These are phyloP conservation scores for Arthrobotrys sphaeroides DNA, from an alignment of 2,329 filamentous ascomycete species.

Conservation along the genomic window DNA sequence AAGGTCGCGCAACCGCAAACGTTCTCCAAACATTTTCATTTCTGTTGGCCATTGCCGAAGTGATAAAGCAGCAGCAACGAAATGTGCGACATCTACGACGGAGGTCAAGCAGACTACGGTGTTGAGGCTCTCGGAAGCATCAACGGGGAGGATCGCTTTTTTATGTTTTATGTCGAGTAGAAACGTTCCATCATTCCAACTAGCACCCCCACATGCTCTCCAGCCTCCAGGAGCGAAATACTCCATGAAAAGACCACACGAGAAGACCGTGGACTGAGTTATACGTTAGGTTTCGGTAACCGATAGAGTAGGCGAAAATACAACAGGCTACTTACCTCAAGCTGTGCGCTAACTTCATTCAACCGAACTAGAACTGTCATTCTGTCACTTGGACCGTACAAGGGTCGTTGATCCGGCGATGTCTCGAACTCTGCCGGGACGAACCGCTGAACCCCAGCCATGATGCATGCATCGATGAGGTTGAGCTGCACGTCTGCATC, in stretches of 20 bases:
- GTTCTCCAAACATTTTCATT: constrained; percentile 56
- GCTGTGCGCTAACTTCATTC: constrained; percentile 48
- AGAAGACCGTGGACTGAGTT: constrained; percentile 54
- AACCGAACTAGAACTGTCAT: constrained; percentile 55
- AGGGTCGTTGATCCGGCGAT: constrained; percentile 52
- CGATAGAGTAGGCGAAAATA: neutral
- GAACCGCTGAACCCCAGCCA: constrained; percentile 54
- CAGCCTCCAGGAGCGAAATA: constrained; percentile 56
- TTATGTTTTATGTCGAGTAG: constrained; percentile 53
- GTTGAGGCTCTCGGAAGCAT: constrained; percentile 17
- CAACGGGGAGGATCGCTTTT: constrained; percentile 54
- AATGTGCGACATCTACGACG: constrained; percentile 55
- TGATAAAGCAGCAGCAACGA: constrained; percentile 55
- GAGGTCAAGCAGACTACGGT: constrained; percentile 55
- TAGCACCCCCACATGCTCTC: constrained; percentile 42
- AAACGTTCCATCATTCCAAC: constrained; percentile 53
- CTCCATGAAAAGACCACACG: constrained; percentile 57
- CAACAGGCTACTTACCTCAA: constrained; percentile 28
- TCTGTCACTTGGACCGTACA: constrained; percentile 52
- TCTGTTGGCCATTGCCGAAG: constrained; percentile 55
- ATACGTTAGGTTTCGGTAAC: constrained; percentile 11
- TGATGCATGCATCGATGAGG: constrained; percentile 56
- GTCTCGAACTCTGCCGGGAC: constrained; percentile 57
- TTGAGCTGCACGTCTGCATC: constrained; percentile 53
- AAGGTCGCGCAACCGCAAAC: constrained; percentile 54